A percentile compares a stretch with the other conserved stretches of the same genome.
Conservation (phyloP, 352 stramenopile species). For the Pythium folliculosum region DNA sequence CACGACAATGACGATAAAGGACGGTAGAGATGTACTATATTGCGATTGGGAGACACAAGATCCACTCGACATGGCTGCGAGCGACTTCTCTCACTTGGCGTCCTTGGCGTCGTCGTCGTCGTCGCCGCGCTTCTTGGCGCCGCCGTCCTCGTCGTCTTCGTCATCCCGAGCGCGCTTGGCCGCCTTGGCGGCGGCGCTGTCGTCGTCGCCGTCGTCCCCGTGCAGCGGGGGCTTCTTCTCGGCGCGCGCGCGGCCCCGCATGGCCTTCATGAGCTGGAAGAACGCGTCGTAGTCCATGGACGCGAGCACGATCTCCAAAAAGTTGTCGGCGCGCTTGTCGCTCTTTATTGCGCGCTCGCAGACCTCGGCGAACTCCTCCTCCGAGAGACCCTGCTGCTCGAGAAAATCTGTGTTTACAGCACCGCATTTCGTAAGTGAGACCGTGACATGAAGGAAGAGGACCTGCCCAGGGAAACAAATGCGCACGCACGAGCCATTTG, state of each 20-base stretch:
- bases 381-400: conserved; percentile 42
- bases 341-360: conserved; percentile 55
- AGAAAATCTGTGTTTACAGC: conserved; percentile 46
- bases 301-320: conserved; percentile 73
- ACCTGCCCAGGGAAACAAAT: background rate
- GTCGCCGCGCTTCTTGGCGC: conserved; percentile 12
- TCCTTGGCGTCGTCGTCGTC: conserved; percentile 26
- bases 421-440: background rate
- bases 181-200: background rate
- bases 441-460: background rate
- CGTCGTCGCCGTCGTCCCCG: conserved; percentile 13
- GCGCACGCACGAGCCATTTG: conserved; percentile 51
- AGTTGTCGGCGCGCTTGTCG: conserved; percentile 65
- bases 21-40: background rate
- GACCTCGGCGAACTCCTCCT: conserved; percentile 59
- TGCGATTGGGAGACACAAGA: background rate
- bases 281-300: conserved; percentile 83
- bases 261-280: conserved; percentile 71
- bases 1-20: background rate
- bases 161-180: background rate
- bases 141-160: background rate
- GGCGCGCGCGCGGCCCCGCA: conserved; percentile 53
- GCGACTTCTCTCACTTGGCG: conserved; percentile 12
- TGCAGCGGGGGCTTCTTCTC: conserved; percentile 33
- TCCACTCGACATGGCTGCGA: background rate